Evolutionary conservation across 2,329 filamentous ascomycete species (phyloP), one percentile per base, ranked within the genome.

Genomic region (Cytospora piceae): DNA sequence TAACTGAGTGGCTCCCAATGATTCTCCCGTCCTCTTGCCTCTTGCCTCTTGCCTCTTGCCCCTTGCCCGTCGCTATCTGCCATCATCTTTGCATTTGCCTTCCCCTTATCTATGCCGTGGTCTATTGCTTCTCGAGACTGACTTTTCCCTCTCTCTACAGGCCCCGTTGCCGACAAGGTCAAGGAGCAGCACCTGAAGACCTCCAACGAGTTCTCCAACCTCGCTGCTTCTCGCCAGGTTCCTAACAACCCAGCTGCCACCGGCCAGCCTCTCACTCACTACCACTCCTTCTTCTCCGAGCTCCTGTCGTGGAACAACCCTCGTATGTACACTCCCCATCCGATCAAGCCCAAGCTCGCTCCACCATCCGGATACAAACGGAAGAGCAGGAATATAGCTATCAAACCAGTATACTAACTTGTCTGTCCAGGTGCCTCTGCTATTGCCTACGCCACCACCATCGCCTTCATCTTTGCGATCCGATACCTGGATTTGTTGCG

Each of bases 231-330:
- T 70, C 85, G 85, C 73, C 81, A 81, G 73, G 84, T 84, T 58
- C 86, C 85, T 63, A 70, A 77, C 59, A 78, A 80, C 65, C 80
- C 81, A 39, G 81, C 86, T 72, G 85, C 84, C 68, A 87, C 85
- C 56, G 86, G 85, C 72, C 86, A 89, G 76, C 83, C 84, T 59
- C 77, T 90, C 73, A 90, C 87, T 66, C 86, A 89, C 77, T 91
- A 90, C 76, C 87, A 90, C 79, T 90, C 87, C 20, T 86, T 90
- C 78, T 90, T 91, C 77, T 85, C 83, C 59, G 86, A 89, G 75
- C 82, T 91, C 65, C 80, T 91, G 68, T 90, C 87, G 70, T 90
- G 88, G 87, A 83, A 88, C 74, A 87, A 89, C 75, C 87, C 87
- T 74, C 84, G 87, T 87, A 81, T 74, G 84, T 81, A 31, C 34